Percentiles rank a stretch among this genome's conserved stretches.
Conservation (phyloP, 768 basidiomycete genomes). For the Tylopilus subfusipes region DNA sequence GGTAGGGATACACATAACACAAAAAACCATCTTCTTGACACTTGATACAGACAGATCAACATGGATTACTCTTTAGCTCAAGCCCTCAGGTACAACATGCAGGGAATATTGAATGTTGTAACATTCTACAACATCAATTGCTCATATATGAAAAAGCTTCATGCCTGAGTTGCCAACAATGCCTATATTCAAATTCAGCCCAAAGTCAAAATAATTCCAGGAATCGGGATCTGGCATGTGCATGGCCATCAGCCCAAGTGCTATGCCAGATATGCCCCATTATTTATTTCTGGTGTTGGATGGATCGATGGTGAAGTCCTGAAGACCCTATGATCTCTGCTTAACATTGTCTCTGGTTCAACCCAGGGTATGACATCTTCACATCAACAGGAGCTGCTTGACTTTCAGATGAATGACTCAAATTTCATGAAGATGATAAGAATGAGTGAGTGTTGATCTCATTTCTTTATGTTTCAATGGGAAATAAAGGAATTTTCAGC, state of each 20-base stretch:
- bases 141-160: constrained; percentile 6
- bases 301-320: constrained; percentile 8
- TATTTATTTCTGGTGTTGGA: background rate
- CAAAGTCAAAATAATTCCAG: constrained; percentile 1
- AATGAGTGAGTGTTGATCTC: background rate
- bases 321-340: background rate
- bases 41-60: background rate
- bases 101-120: accelerated
- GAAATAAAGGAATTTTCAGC: too few species aligned
- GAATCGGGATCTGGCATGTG: constrained; percentile 27
- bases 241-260: constrained; percentile 20
- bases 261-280: background rate
- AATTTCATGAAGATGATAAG: constrained; percentile 5
- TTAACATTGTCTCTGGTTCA: background rate
- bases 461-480: too few species aligned
- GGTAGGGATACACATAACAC: background rate
- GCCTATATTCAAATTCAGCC: too few species aligned
- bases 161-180: background rate
- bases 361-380: background rate
- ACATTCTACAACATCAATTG: constrained; percentile 8
- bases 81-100: background rate
- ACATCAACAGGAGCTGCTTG: background rate
- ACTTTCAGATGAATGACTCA: constrained; percentile 9
- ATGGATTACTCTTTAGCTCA: constrained; percentile 3
- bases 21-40: too few species aligned